These are phyloP conservation scores for Bretschneidera sinensis DNA, from an alignment of 345 rosid species.

Conservation along the genomic window DNA sequence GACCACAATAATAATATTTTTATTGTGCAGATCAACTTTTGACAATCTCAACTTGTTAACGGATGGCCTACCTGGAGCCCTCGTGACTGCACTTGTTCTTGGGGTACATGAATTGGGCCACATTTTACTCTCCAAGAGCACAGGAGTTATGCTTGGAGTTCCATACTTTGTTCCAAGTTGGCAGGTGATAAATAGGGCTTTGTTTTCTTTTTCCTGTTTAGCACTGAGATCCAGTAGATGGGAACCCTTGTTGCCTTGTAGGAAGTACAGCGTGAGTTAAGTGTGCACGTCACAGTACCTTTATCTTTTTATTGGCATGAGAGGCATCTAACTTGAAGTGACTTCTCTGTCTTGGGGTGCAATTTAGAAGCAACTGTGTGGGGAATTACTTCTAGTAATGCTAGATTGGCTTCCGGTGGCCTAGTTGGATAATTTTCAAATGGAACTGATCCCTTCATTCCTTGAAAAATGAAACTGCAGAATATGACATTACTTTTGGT, in stretches of 20 bases:
- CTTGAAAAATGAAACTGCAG: neutral
- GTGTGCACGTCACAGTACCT: neutral
- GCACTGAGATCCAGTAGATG: neutral
- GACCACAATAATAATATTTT: neutral
- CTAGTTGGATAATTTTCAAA: neutral
- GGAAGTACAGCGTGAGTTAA: neutral
- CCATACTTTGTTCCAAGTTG: constrained; percentile 96
- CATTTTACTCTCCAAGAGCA: constrained; percentile 55
- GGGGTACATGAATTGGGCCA: constrained; percentile 85
- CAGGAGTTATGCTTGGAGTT: constrained; percentile 73
- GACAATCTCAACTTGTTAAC: constrained; percentile 65
- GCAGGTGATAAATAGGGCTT: constrained; percentile 57
- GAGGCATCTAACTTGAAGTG: neutral
- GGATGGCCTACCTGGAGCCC: constrained; percentile 87
- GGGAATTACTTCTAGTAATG: neutral
- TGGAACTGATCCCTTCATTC: neutral
- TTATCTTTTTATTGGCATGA: neutral
- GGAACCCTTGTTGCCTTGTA: constrained; percentile 1
- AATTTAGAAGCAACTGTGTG: neutral
- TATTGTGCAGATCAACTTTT: constrained; percentile 59
- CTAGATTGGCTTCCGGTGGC: neutral
- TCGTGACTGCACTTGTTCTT: constrained; percentile 67
- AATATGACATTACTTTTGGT: too few species aligned
- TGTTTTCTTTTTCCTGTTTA: constrained; percentile 1
- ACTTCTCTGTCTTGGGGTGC: neutral